Conservation (phyloP, 2,329 filamentous ascomycete species). For the Didymella exigua region DNA sequence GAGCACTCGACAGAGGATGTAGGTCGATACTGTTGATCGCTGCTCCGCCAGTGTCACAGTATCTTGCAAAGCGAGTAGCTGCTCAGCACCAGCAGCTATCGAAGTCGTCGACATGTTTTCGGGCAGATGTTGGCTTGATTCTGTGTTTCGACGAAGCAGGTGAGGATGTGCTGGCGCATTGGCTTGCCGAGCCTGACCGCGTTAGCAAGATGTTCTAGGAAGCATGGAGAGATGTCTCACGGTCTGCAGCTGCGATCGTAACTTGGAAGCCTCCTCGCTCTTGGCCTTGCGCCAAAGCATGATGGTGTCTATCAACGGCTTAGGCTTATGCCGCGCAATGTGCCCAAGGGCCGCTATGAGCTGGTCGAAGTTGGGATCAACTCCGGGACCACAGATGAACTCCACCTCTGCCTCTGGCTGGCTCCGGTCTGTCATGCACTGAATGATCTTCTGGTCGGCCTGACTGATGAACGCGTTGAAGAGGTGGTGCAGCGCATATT, state of each 20-base stretch:
- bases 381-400: slow-evolving; percentile 85
- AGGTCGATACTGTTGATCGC: slow-evolving; percentile 91
- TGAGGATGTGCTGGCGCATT: slow-evolving; percentile 26
- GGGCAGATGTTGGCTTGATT: slow-evolving; percentile 35
- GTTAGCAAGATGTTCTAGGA: slow-evolving; percentile 21
- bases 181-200: slow-evolving; percentile 38
- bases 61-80: slow-evolving; percentile 63
- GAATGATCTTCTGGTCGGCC: slow-evolving; percentile 94
- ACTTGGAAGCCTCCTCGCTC: slow-evolving; percentile 74
- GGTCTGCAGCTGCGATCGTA: slow-evolving; percentile 40
- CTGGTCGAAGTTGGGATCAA: slow-evolving; percentile 89
- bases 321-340: slow-evolving; percentile 92
- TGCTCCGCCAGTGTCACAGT: slow-evolving; percentile 81
- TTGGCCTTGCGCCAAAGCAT: slow-evolving; percentile 98
- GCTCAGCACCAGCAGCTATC: slow-evolving; percentile 35
- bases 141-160: slow-evolving; percentile 47
- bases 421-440: slow-evolving; percentile 79
- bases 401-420: slow-evolving; percentile 86
- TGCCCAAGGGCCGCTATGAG: slow-evolving; percentile 91
- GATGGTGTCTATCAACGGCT: slow-evolving; percentile 92
- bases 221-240: slow-evolving; percentile 20
- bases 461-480: slow-evolving; percentile 97
- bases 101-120: slow-evolving; percentile 35
- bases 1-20: slow-evolving; percentile 89
- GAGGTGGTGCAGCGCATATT: slow-evolving; percentile 94